Base-by-base conservation (phyloP, 2,329 filamentous ascomycete species). In the Calonectria pseudoreteaudii region DNA sequence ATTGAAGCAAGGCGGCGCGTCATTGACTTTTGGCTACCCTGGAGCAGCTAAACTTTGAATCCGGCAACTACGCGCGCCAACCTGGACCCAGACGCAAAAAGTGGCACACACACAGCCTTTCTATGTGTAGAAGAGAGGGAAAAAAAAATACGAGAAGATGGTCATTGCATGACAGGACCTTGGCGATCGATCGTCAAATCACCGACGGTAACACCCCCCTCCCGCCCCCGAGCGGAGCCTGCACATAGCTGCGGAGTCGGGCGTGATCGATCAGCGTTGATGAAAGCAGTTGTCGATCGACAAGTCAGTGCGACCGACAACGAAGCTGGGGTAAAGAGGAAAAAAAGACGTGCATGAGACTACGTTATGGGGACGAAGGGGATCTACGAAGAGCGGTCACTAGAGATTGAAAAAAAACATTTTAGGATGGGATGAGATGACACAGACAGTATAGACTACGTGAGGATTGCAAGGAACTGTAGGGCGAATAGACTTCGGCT, bases 221-320 rank as follows among this genome's bases (percentile, higher is more conserved):
- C 36, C 47, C 30, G 56, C 28, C 52, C 34, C n/a, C 31, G 3
- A 26, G 38, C 56, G n/a, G 41, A 65, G 56, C 36, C 34, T 28
- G 26, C 36, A 26, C 47, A 49, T 49, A 38, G 50, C 34, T 66
- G 71, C 66, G 71, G 71, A 73, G 66, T 60, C 53, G 30, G 47
- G 30, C 50, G 38, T 62, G 62, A 67, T 50, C 47, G 64, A 70
- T 70, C 44, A 67, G 62, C 52, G 47, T 34, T 34, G 71, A 67
- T 62, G n/a, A 53, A 62, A 50, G 66, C 44, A 52, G 65, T n/a
- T 65, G 70, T 62, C 36, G 70, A 73, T 73, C 60, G 66, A 66
- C 65, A 65, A 31, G 31, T 60, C 56, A 60, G 56, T 60, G 56
- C 56, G 56, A 60, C 34, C n/a, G 56, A 16, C n/a, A 53, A 18